Evolutionary conservation across 2,329 filamentous ascomycete genomes (phyloP), one percentile per base, ranked within the genome.

Genomic region (Clarireedia paspali): DNA sequence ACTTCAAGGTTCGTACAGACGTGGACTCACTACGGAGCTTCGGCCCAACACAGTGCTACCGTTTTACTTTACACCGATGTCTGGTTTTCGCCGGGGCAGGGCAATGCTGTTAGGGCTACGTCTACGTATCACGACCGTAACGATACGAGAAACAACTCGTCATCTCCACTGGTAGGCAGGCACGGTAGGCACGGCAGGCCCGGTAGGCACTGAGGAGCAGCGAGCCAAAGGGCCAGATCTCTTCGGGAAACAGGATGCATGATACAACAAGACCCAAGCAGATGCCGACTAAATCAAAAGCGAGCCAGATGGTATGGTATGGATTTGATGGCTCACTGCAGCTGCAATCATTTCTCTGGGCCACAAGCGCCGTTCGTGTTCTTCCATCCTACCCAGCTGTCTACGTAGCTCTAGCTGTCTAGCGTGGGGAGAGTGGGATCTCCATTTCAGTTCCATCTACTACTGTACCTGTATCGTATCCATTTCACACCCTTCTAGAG

Each of bases 371-470:
- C 26, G 9, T 55, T 50, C 52, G 45, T 47, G 27, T 40, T 40
- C 26, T 17, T n/a, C 27, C 12, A 14, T 42, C 39, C 39, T 20
- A 24, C 42, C 20, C 17, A 47, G 24, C 30, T 34, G 30, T 34
- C 30, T 34, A 34, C 30, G 30, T 34, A 12, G 30, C 30, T 34
- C 9, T 9, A 34, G 30, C 9, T 34, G 30, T 53, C 48, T 55
- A 55, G 52, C 46, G 52, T 50, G 52, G 52, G 46, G 52, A 55
- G 34, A 44, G 52, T 50, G 46, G 38, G 52, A 49, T 55, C 20
- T 20, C 20, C 20, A 20, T 20, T 20, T 20, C 20, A 20, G 20
- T 24, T 55, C 15, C 45, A 24, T 34, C 27, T 34, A 34, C 9
- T 34, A 9, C 10, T 34, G 30, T 34, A 12, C 30, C 30, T 34